Base-by-base conservation (phyloP, 2,329 filamentous ascomycete genomes). In the Arthroderma uncinatum region DNA sequence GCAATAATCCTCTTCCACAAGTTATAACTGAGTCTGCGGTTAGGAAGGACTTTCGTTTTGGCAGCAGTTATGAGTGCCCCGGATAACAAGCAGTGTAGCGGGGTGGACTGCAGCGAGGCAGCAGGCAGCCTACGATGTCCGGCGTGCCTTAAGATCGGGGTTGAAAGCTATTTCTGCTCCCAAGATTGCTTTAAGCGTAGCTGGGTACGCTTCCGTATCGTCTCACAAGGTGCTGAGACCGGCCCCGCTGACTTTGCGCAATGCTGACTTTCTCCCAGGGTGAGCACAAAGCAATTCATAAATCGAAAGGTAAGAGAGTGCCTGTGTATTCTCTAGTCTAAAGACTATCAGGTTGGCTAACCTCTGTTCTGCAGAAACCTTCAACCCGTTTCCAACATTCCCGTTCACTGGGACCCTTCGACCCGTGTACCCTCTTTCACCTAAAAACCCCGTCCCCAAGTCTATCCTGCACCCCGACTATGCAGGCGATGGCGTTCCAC, bases 151-250 rank as follows among this genome's bases (percentile, higher is more conserved):
- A 96, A 95, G 75, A 77, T 91, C 47, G 88, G 86, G 56, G 85
- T 91, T 69, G 89, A 93, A 68, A 95, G 89, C 76, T 96, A 84
- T 75, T 98, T 97, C 76, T 98, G 93, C 78, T 90, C 90, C 28
- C 93, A 98, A 73, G 93, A 97, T 66, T 98, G 93, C 78, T 98
- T 98, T 77, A 97, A 96, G 80, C 86, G 84, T 73, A 98, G 90
- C 78, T 98, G 93, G 93, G 93, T 97, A 83, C 66, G 64, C 61
- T 65, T 65, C 66, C 65, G 61, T 62, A 58, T 63, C 30, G 52
- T 62, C 64, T 62, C 62, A 56, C 59, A 48, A 48, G 44, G 44
- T 48, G 44, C 44, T 48, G 44, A 48, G 44, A 48, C 44, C 44
- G 44, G 21, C 55, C 54, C 14, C n/a, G 23, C 21, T 54, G 14